Conservation (phyloP, 2,329 filamentous ascomycete species). For the Knoxdaviesia proteae region DNA sequence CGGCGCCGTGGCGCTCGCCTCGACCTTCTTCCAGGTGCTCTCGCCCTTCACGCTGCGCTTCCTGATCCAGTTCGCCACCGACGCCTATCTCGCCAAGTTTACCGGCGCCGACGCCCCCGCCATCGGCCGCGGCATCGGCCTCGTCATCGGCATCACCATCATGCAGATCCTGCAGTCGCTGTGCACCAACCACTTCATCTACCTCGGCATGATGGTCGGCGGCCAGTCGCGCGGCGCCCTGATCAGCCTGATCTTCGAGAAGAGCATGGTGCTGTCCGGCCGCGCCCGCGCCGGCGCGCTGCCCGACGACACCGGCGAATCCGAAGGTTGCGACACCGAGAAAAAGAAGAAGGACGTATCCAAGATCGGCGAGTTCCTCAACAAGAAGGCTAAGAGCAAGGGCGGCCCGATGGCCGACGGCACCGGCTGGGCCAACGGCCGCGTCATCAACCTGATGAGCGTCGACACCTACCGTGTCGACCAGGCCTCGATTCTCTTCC, state of each 20-base stretch:
- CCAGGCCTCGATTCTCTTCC: conserved; percentile 71
- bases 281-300: conserved; percentile 55
- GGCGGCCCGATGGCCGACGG: conserved; percentile 38
- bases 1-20: conserved; percentile 52
- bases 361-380: conserved; percentile 1
- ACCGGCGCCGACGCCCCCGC: conserved; percentile 33
- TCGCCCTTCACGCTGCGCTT: conserved; percentile 72
- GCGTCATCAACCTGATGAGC: conserved; percentile 84
- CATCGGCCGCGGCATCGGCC: conserved; percentile 57
- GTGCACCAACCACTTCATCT: conserved; percentile 78
- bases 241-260: conserved; percentile 77
- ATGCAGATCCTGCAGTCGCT: conserved; percentile 76
- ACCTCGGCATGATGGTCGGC: conserved; percentile 77
- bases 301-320: conserved; percentile 20
- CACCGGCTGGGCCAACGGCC: conserved; percentile 76
- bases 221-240: conserved; percentile 64
- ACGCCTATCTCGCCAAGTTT: conserved; percentile 49
- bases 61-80: conserved; percentile 64
- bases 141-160: conserved; percentile 62
- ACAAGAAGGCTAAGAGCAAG: conserved; percentile 18
- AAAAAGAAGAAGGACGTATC: conserved; percentile 15
- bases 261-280: conserved; percentile 73
- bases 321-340: conserved; percentile 20
- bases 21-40: conserved; percentile 59
- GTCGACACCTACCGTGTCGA: conserved; percentile 89